Base-by-base conservation (phyloP, 2,329 filamentous ascomycete genomes). In the Claviceps lovelessii region DNA sequence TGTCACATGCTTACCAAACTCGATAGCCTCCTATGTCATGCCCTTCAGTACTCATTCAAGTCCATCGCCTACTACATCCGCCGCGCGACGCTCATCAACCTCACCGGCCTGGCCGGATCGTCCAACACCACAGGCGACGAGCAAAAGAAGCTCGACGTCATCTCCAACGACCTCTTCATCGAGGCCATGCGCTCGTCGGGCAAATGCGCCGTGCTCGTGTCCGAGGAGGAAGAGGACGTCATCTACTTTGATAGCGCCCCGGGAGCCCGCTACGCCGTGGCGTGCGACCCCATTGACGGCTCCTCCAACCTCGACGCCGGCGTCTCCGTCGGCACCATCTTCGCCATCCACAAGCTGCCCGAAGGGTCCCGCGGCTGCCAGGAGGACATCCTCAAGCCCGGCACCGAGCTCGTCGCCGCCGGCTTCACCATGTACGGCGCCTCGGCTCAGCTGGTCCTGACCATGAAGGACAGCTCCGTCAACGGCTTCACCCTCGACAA, bases 371-470 rank as follows among this genome's bases (percentile, higher is more conserved):
- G 74, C 57, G 87, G 86, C 60, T 85, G 79, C 57, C 85, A 86
- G 63, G 89, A 94, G 65, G 90, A 97, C 69, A 80, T 98, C 58
- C 80, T 97, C 57, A 84, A 84, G 71, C 87, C 93, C 1, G 93
- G 93, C 55, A 91, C 87, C 1, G 90, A 96, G 72, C 81, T 97
- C 61, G 81, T 97, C 23, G 91, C 93, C 41, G 85, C 88, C 28
- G 93, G 93, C n/a, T 98, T 98, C 79, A 98, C 93, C 72, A 98
- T 98, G 93, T 98, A 98, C 73, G 93, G 93, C 67, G 93, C 93
- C 62, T 96, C 90, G 3, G 84, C 93, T 4, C 91, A 97, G 75
- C 79, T 98, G 49, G 93, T 98, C 65, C 86, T 98, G 67, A 98
- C 93, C 62, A 96, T 97, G 90, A 88, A 86, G 72, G 88, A 84